phyloP scores from a whole-genome alignment of 1,284 basidiomycete species.

The Ganoderma boninense region DNA sequence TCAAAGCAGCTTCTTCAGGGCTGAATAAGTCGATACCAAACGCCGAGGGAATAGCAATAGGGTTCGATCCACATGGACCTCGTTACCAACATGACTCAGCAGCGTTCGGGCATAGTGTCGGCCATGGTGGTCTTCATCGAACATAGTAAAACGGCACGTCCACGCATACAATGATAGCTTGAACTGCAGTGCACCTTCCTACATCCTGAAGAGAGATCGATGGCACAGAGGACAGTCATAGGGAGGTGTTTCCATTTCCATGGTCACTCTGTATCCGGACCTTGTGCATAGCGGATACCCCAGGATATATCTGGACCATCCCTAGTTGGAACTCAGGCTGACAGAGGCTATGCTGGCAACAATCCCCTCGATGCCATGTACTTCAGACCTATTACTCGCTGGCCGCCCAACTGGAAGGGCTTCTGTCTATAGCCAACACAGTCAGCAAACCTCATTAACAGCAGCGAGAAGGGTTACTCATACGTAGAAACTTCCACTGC shows the following conservation, averaged over 20 bases:
- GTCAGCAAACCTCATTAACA: conserved; percentile 9
- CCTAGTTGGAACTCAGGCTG: conserved; percentile 34
- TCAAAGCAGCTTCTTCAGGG: not conserved
- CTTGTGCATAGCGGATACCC: too few species aligned
- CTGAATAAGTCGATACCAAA: not conserved
- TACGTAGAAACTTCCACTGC: conserved; percentile 42
- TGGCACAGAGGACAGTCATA: not conserved
- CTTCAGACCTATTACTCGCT: conserved; percentile 41
- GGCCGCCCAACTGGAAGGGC: conserved; percentile 42
- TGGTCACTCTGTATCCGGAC: too few species aligned
- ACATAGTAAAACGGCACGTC: too few species aligned
- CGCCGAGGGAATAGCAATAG: too few species aligned
- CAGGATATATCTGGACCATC: conserved; percentile 21
- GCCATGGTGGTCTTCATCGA: not conserved
- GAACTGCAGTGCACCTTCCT: not conserved
- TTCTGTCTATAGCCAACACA: conserved; percentile 36
- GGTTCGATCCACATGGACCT: not conserved
- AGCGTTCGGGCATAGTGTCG: not conserved
- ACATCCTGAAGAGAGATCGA: not conserved
- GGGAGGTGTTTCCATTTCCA: not conserved
- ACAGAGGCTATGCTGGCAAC: conserved; percentile 27
- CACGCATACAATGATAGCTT: not conserved
- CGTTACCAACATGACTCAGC: not conserved
- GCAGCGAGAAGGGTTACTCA: not conserved
- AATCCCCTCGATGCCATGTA: conserved; percentile 44